Percentiles rank a stretch among this genome's conserved stretches.
These are phyloP conservation scores for Cystoderma amianthinum DNA, from an alignment of 768 basidiomycete genomes.

Conservation along the genomic window DNA sequence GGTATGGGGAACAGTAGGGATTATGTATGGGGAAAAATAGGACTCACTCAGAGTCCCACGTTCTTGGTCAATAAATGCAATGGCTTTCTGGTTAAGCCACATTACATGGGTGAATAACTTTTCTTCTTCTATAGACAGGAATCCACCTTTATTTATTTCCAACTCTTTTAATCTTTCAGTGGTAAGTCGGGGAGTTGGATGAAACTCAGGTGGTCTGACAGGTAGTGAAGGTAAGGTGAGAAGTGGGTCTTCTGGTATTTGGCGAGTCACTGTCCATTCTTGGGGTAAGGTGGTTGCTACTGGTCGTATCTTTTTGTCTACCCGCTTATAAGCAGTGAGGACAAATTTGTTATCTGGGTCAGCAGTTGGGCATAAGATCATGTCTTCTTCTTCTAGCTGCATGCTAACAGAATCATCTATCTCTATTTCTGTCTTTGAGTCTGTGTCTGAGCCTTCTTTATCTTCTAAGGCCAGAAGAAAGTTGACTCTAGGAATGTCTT, in stretches of 20 bases:
- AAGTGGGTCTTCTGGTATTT: constrained; percentile 8
- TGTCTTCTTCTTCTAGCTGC: too few species aligned
- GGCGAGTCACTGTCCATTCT: constrained; percentile 5
- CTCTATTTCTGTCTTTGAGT: too few species aligned
- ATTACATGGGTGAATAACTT: neutral
- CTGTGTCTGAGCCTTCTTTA: too few species aligned
- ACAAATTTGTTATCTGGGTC: too few species aligned
- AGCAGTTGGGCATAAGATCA: too few species aligned
- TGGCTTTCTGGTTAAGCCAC: neutral
- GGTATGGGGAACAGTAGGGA: neutral
- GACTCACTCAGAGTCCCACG: neutral
- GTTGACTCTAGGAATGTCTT: too few species aligned
- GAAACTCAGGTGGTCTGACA: constrained; percentile 7
- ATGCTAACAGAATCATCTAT: too few species aligned
- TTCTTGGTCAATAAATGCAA: neutral
- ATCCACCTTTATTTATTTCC: constrained; percentile 11
- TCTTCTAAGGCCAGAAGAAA: too few species aligned
- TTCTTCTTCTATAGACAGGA: constrained; percentile 16
- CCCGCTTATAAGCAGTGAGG: neutral
- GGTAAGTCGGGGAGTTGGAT: constrained; percentile 11
- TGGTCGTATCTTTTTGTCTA: constrained; percentile 4
- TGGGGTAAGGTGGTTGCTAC: constrained; percentile 5
- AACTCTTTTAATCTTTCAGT: constrained; percentile 10
- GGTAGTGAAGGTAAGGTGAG: constrained; percentile 4
- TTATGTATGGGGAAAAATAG: neutral